Base-by-base conservation (phyloP, 345 rosid genomes). In the Eucalyptus fibrosa region DNA sequence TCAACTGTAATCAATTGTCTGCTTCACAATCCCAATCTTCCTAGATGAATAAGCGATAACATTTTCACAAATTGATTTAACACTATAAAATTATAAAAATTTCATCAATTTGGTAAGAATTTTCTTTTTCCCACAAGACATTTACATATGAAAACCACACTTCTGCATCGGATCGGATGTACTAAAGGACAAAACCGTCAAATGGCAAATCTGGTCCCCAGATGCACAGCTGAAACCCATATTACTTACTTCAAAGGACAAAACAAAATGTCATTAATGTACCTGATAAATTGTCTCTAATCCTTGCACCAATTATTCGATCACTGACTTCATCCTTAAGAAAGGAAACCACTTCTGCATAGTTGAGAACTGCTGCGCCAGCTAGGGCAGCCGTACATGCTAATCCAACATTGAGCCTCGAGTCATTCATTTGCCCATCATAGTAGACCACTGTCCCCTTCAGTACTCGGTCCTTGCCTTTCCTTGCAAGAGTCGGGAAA, bases 401-500 rank as follows among this genome's bases (percentile, higher is more conserved):
- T 91, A 98, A 92, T 88, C 96, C 97, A 86, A 98, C 97, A 90
- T 98, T 98, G 67, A 98, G 83, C 86, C 99, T 96, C 8, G 99
- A 95, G 90, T 98, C 99, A 94, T 98, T 98, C 99, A 98, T 98
- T 91, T 98, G 99, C 28, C 99, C 99, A 81, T 98, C 99, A 88
- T 98, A 98, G 90, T 98, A 98, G 60, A 98, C 99, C 91, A 98
- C 99, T 3, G 99, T 94, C 13, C 99, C 99, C 94, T 90, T 96
- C 92, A 97, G 91, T 90, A 50, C 96, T 92, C 91, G 94, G 88
- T 93, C 94, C 49, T 95, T 93, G 47, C 96, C 98, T 90, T 91
- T 95, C 95, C 88, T 95, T 34, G 97, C 98, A 88, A 97, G 99
- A 90, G 99, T 97, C 3, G 99, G 99, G 90, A 97, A 97, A 90